Evolutionary conservation across 805 yeast species (phyloP).

Genomic region (Yarrowia deformans): DNA sequence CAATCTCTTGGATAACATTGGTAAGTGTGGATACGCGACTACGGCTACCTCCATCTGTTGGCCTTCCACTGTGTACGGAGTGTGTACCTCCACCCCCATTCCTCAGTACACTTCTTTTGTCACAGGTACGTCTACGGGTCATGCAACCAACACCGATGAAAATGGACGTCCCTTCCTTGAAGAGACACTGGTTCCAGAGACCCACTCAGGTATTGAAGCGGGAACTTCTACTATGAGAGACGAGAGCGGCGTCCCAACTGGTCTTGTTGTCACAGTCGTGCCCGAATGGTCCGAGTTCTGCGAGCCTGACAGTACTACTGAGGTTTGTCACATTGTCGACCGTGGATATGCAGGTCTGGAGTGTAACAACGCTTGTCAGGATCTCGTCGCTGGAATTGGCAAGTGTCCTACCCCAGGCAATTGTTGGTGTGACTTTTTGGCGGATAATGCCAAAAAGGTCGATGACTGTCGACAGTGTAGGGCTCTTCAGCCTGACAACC

Average conservation of each 20-base stretch:
- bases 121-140: background rate
- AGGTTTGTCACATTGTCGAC: background rate
- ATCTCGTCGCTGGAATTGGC: background rate
- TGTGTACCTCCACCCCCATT: background rate
- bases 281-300: background rate
- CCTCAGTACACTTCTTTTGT: constrained; percentile 18
- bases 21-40: background rate
- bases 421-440: constrained; percentile 5
- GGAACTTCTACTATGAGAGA: constrained; percentile 7
- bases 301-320: background rate
- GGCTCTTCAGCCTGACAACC: background rate
- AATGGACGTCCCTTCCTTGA: background rate
- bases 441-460: background rate
- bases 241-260: background rate
- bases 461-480: constrained; percentile 1
- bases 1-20: constrained; percentile 1
- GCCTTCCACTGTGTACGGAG: background rate
- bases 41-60: background rate
- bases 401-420: background rate
- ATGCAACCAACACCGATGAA: background rate
- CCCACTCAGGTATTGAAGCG: background rate
- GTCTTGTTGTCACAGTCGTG: background rate
- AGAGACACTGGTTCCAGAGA: constrained; percentile 1
- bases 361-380: background rate
- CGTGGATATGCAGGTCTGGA: background rate